Evolutionary conservation across 192 early-diverging fungal genomes (phyloP).

Genomic region (Backusella parvicylindrica): DNA sequence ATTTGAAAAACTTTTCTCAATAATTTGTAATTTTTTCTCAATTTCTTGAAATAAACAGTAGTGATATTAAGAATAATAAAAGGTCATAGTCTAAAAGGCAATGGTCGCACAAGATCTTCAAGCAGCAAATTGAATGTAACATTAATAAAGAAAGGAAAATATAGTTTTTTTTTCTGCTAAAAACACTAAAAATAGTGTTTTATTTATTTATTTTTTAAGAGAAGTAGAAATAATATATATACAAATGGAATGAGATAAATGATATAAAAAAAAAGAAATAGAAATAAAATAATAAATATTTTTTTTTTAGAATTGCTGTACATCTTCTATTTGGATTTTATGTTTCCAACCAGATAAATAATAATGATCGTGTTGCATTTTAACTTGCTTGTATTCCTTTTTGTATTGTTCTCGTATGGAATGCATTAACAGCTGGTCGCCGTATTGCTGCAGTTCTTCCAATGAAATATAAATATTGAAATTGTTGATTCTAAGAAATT

Average conservation of each 20-base stretch:
- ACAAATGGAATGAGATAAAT: neutral
- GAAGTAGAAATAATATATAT: neutral
- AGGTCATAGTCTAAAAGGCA: neutral
- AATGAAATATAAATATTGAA: conserved; percentile 78
- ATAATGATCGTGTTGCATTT: neutral
- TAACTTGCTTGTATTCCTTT: neutral
- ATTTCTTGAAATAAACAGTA: too few relatives aligned
- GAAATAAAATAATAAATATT: too few relatives aligned
- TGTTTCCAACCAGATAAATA: neutral
- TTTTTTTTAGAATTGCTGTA: neutral
- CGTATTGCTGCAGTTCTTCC: conserved; percentile 77
- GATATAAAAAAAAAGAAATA: neutral
- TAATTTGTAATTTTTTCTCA: too few relatives aligned
- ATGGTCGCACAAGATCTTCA: neutral
- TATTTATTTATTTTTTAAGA: neutral
- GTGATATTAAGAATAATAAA: too few relatives aligned
- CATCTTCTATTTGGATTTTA: neutral
- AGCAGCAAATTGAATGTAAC: neutral
- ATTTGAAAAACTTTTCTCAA: too few relatives aligned
- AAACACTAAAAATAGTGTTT: neutral
- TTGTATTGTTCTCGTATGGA: neutral
- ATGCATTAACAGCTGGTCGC: conserved; percentile 64
- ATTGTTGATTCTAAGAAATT: conserved; percentile 78
- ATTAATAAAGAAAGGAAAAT: neutral
- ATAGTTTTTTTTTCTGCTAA: neutral